These are phyloP conservation scores for Mortierella claussenii DNA, from an alignment of 192 early-diverging fungal species.

Conservation along the genomic window DNA sequence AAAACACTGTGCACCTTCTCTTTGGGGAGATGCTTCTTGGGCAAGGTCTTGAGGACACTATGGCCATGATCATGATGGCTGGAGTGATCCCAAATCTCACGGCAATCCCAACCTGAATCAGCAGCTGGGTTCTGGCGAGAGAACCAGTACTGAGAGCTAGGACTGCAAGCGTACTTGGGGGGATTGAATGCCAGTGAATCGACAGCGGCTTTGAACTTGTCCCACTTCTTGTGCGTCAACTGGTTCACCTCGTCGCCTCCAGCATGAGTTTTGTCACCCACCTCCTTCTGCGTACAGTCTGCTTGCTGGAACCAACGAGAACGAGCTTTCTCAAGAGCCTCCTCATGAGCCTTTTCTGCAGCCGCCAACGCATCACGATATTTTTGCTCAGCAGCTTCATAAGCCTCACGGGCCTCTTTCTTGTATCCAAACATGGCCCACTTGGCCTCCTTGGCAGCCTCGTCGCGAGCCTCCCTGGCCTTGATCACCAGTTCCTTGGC, in stretches of 20 bases:
- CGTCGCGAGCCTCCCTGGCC: constrained; percentile 30
- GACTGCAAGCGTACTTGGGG: constrained; percentile 44
- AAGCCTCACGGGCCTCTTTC: constrained; percentile 31
- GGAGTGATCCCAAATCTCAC: constrained; percentile 47
- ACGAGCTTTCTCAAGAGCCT: constrained; percentile 30
- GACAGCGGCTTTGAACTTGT: constrained; percentile 44
- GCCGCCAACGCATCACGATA: constrained; percentile 25
- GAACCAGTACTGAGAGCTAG: constrained; percentile 48
- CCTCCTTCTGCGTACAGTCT: constrained; percentile 33
- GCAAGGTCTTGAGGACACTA: constrained; percentile 16
- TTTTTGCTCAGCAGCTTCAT: constrained; percentile 37
- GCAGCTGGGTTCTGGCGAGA: constrained; percentile 27
- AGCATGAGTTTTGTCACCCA: not conserved
- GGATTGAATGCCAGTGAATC: constrained; percentile 45
- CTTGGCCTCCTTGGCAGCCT: constrained; percentile 37
- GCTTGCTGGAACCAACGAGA: constrained; percentile 40
- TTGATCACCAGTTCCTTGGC: constrained; percentile 31
- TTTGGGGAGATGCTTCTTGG: constrained; percentile 28
- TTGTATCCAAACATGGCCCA: constrained; percentile 52
- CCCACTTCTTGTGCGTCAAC: constrained; percentile 39
- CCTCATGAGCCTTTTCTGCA: constrained; percentile 37
- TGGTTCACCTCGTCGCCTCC: constrained; percentile 4
- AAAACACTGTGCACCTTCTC: constrained; percentile 31
- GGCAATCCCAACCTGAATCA: constrained; percentile 47
- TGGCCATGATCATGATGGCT: constrained; percentile 11